Evolutionary conservation across 371 early-diverging fungal species (phyloP), one percentile per base, ranked within the genome.

Genomic region (Mucor sp.): DNA sequence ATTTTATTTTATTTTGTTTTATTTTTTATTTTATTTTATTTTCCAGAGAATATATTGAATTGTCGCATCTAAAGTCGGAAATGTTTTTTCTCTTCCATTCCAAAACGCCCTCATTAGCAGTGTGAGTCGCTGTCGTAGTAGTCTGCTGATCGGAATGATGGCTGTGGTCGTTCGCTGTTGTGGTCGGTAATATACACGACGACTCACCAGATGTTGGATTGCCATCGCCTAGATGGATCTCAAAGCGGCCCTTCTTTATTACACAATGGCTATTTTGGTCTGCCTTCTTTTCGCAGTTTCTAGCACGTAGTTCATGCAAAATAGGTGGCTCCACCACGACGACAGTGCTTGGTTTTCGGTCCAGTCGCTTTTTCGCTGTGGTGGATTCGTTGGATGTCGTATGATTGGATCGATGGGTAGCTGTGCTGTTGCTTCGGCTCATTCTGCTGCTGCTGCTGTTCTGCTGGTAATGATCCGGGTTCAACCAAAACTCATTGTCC

Each of bases 231-330:
- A 77, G 68, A 19, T 66, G 65, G 33, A 78, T 73, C 64, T 75
- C 76, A 74, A 78, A 78, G 35, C 79, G 79, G 48, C 79, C 79
- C 48, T 78, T 78, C 57, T 74, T 78, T 39, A 78, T 75, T n/a
- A 74, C 65, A 61, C 66, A 57, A 57, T 33, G 57, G n/a, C 33
- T 28, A 57, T 53, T 53, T 53, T 28, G 57, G 57, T 57, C 57
- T 17, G 7, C 55, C 50, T 71, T 67, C 14, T 64, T 66, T 39
- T 65, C 68, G 11, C 28, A 68, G 19, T 59, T 62, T 30, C 55
- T 39, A 8, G 65, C 66, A 32, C 75, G 71, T 25, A 75, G 57
- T 62, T 75, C 71, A 60, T 75, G 65, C 37, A 71, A 63, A 27
- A 75, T 68, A n/a, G 66, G 66, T 47, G 72, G 66, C 7, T 71